These are phyloP conservation scores for Stropharia rugosoannulata DNA, from an alignment of 768 basidiomycete genomes.

Conservation along the genomic window DNA sequence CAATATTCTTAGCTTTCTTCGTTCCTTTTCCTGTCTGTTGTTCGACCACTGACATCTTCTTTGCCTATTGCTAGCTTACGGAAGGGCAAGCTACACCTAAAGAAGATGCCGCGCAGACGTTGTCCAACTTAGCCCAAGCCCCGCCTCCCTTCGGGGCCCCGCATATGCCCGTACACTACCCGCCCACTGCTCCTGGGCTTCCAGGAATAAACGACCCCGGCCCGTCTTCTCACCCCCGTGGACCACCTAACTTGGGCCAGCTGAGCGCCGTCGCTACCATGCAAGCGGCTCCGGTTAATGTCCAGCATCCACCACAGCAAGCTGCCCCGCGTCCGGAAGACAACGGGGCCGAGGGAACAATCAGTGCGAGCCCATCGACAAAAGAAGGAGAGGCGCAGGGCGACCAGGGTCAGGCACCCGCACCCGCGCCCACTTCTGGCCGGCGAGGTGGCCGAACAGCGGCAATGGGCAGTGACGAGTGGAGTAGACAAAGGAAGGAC, in stretches of 20 bases:
- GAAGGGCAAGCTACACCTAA: slow-evolving; percentile 49
- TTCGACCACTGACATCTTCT: neutral
- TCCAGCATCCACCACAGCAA: slow-evolving; percentile 20
- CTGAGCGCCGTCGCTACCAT: slow-evolving; percentile 49
- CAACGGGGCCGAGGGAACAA: slow-evolving; percentile 6
- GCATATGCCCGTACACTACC: slow-evolving; percentile 32
- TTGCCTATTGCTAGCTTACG: slow-evolving; percentile 29
- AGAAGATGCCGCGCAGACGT: slow-evolving; percentile 61
- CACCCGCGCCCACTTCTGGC: slow-evolving; percentile 29
- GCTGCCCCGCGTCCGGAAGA: slow-evolving; percentile 19
- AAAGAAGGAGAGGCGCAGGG: slow-evolving; percentile 1
- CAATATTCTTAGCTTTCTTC: too few relatives aligned
- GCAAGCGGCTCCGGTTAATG: slow-evolving; percentile 37
- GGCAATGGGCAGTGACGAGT: slow-evolving; percentile 73
- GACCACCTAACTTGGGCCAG: slow-evolving; percentile 63
- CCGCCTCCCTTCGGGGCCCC: slow-evolving; percentile 34
- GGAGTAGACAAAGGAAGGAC: slow-evolving; percentile 78
- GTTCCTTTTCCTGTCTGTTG: slow-evolving; percentile 2
- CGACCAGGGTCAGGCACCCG: slow-evolving; percentile 15
- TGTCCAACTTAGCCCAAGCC: slow-evolving; percentile 42
- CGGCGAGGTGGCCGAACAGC: slow-evolving; percentile 56
- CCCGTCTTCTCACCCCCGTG: slow-evolving; percentile 71
- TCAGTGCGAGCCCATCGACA: slow-evolving; percentile 15
- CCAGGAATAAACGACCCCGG: slow-evolving; percentile 65
- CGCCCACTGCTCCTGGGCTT: slow-evolving; percentile 31